phyloP scores from a whole-genome alignment of 2,329 filamentous ascomycete genomes.

The Trichothecium sympodiale region DNA sequence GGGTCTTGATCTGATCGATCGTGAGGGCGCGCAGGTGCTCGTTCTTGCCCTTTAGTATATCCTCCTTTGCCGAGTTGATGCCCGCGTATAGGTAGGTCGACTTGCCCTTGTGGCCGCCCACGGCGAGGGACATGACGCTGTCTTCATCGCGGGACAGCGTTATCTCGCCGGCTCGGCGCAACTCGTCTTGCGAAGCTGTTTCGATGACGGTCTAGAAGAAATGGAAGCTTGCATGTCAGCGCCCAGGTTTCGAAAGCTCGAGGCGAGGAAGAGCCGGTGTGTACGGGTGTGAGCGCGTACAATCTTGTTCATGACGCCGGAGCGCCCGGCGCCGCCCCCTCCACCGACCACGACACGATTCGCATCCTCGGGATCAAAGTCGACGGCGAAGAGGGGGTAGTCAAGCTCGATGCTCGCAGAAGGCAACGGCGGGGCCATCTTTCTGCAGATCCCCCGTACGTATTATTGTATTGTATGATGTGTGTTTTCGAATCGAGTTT shows the following conservation, averaged over 20 bases:
- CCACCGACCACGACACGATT: conserved; percentile 72
- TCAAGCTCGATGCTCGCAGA: conserved; percentile 56
- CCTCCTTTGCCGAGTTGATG: conserved; percentile 68
- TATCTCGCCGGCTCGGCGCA: conserved; percentile 58
- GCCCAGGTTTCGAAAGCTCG: not conserved
- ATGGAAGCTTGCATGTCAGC: not conserved
- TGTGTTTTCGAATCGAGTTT: too few relatives aligned
- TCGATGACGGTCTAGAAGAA: conserved; percentile 58
- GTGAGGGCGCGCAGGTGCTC: conserved; percentile 72
- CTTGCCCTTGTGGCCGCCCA: conserved; percentile 49
- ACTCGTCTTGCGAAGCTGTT: conserved; percentile 50
- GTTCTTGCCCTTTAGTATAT: conserved; percentile 67
- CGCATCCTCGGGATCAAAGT: conserved; percentile 74
- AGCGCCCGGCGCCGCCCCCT: conserved; percentile 72
- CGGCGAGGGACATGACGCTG: conserved; percentile 72
- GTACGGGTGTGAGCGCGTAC: conserved; percentile 32
- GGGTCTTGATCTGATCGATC: conserved; percentile 33
- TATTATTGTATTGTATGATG: too few relatives aligned
- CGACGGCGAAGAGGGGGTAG: conserved; percentile 79
- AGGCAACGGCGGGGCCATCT: conserved; percentile 29
- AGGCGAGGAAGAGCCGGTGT: not conserved
- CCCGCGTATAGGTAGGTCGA: conserved; percentile 54
- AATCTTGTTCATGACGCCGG: conserved; percentile 80
- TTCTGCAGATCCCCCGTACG: too few relatives aligned
- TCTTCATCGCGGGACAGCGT: conserved; percentile 78